Percentiles rank a stretch among this genome's conserved stretches.
These are phyloP conservation scores for Novymonas esmeraldas DNA, from an alignment of 208 protist genomes.

Conservation along the genomic window DNA sequence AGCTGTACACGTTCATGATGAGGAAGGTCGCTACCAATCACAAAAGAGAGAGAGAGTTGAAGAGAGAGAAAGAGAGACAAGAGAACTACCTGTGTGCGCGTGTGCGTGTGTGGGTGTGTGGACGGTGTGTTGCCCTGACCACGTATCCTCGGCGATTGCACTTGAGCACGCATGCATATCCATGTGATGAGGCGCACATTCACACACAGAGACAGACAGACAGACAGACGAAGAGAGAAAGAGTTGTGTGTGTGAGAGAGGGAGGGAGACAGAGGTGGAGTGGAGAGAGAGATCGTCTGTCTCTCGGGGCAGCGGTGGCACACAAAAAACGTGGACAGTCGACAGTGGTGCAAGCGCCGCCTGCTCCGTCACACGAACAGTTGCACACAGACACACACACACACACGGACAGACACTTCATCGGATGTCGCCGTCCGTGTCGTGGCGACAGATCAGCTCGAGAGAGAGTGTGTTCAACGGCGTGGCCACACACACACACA, in stretches of 20 bases:
- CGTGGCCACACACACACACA: neutral
- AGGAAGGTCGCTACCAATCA: too few species aligned
- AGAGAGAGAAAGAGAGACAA: neutral
- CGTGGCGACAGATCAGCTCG: too few species aligned
- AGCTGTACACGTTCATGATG: slow-evolving; percentile 72
- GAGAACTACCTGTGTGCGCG: neutral
- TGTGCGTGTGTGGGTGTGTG: slow-evolving; percentile 2
- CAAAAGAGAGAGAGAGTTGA: neutral
- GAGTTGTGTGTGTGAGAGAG: neutral
- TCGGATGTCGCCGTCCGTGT: too few species aligned
- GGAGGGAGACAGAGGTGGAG: neutral
- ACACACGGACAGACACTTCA: neutral
- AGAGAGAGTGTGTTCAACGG: too few species aligned
- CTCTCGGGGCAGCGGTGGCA: neutral
- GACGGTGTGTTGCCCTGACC: neutral
- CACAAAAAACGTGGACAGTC: too few species aligned
- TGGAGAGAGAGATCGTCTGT: neutral
- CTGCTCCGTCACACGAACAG: too few species aligned
- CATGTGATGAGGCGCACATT: too few species aligned
- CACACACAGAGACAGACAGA: neutral
- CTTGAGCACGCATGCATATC: neutral
- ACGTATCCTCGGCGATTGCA: neutral
- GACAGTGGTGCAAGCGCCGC: too few species aligned
- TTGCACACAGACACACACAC: neutral
- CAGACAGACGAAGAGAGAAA: neutral